A percentile compares a stretch with the other conserved stretches of the same genome.
Evolutionary conservation across 192 early-diverging fungal genomes (phyloP).

Genomic region (Powellomyces hirtus): DNA sequence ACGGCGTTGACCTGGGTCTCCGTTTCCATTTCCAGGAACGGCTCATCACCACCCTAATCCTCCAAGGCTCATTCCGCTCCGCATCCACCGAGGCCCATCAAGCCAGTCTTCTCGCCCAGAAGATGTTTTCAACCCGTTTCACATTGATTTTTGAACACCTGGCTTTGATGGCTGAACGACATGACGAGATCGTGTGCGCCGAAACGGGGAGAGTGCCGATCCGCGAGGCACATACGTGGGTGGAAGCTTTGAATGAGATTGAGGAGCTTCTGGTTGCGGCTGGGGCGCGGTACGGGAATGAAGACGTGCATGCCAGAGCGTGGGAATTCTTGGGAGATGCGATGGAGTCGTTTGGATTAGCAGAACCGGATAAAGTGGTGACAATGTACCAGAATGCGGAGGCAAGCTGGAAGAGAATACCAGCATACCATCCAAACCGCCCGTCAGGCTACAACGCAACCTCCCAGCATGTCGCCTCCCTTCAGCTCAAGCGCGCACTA

Average conservation of each 20-base stretch:
- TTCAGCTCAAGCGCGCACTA: background rate
- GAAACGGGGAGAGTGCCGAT: background rate
- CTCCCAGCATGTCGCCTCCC: background rate
- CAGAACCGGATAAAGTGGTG: background rate
- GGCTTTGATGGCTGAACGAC: background rate
- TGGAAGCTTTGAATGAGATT: background rate
- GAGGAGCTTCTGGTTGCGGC: background rate
- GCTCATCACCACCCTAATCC: background rate
- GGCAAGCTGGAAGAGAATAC: background rate
- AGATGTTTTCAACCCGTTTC: background rate
- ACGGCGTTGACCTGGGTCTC: background rate
- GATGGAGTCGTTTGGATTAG: background rate
- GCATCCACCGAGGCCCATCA: background rate
- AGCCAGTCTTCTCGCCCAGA: background rate
- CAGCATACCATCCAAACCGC: background rate
- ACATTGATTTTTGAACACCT: background rate
- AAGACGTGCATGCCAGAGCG: background rate
- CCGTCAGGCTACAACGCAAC: slow-evolving; percentile 1
- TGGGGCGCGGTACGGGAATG: background rate
- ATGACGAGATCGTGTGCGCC: background rate
- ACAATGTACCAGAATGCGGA: background rate
- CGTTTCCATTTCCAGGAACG: background rate
- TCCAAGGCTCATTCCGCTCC: background rate
- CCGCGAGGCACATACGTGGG: background rate
- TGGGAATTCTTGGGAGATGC: slow-evolving; percentile 23